Evolutionary conservation across 495 filamentous ascomycete species (phyloP).

Genomic region (Tuber indicum): DNA sequence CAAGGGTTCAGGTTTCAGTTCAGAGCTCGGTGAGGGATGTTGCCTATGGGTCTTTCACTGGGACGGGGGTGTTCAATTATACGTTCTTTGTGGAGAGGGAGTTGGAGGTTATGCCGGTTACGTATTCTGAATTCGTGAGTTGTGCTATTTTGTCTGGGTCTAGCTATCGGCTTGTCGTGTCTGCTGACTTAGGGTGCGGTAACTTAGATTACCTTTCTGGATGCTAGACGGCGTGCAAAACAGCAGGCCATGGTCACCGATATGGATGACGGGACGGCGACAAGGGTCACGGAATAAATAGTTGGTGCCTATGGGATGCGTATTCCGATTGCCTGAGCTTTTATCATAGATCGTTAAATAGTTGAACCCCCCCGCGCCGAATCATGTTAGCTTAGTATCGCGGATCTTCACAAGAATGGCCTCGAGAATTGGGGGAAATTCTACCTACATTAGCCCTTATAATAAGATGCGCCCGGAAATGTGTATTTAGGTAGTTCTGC

Average conservation of each 20-base stretch:
- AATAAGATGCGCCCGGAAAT: neutral
- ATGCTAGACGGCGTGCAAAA: slow-evolving; percentile 38
- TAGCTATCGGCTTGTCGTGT: neutral
- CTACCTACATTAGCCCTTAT: neutral
- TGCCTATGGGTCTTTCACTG: slow-evolving; percentile 58
- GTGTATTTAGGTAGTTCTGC: neutral
- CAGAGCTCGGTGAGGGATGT: slow-evolving; percentile 71
- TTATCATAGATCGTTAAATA: neutral
- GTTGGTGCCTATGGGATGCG: neutral
- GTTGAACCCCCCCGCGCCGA: neutral
- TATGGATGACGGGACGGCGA: slow-evolving; percentile 13
- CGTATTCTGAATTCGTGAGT: slow-evolving; percentile 38
- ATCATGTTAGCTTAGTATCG: neutral
- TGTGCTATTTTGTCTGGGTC: neutral
- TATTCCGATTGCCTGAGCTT: neutral
- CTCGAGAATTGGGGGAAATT: neutral
- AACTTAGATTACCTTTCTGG: slow-evolving; percentile 26
- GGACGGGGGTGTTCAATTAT: slow-evolving; percentile 79
- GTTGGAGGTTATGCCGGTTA: slow-evolving; percentile 62
- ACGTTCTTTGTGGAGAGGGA: slow-evolving; percentile 70
- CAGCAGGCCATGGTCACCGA: slow-evolving; percentile 17
- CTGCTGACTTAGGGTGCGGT: slow-evolving; percentile 5
- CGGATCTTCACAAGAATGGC: neutral
- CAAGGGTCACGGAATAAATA: slow-evolving; percentile 32
- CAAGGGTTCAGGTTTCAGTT: slow-evolving; percentile 68